A percentile compares a stretch with the other conserved stretches of the same genome.
phyloP scores from a whole-genome alignment of 495 filamentous ascomycete genomes.

The Penicillium antarcticum region DNA sequence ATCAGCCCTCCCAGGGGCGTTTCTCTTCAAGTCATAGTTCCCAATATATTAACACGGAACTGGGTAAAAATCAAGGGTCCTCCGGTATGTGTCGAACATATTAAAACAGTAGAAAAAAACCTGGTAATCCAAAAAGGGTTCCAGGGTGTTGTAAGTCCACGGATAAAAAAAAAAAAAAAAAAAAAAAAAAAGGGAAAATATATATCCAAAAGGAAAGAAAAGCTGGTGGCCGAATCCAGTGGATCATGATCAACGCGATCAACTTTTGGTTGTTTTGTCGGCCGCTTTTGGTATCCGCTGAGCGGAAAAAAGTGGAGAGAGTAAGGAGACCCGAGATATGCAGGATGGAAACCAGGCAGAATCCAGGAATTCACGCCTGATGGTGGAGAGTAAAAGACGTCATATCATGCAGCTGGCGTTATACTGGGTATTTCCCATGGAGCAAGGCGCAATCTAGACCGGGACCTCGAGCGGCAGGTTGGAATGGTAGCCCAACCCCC shows the following conservation, averaged over 20 bases:
- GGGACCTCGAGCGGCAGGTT: conserved; percentile 15
- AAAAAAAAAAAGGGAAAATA: too few species aligned
- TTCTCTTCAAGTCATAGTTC: conserved; percentile 14
- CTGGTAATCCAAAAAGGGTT: neutral
- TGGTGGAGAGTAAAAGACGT: neutral
- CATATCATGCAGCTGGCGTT: conserved; percentile 20
- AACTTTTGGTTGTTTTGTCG: conserved; percentile 6
- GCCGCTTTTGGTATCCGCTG: conserved; percentile 7
- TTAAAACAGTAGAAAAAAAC: conserved; percentile 25
- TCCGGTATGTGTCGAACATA: conserved; percentile 22
- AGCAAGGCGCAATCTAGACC: neutral
- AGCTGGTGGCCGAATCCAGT: conserved; percentile 15
- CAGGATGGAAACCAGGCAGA: neutral
- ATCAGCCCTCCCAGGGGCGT: conserved; percentile 12
- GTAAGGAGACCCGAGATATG: neutral
- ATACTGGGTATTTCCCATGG: conserved; percentile 2
- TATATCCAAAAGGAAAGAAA: conserved; percentile 15
- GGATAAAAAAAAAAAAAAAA: neutral
- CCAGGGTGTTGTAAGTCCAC: conserved; percentile 1
- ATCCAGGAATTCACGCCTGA: neutral
- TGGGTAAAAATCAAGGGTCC: conserved; percentile 6
- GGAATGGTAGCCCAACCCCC: conserved; percentile 20
- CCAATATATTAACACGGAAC: conserved; percentile 14
- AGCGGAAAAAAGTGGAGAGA: neutral
- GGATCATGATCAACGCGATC: conserved; percentile 8